Percentiles rank a stretch among this genome's conserved stretches.
Conservation (phyloP, 352 stramenopile genomes). For the Pythium sp. region DNA sequence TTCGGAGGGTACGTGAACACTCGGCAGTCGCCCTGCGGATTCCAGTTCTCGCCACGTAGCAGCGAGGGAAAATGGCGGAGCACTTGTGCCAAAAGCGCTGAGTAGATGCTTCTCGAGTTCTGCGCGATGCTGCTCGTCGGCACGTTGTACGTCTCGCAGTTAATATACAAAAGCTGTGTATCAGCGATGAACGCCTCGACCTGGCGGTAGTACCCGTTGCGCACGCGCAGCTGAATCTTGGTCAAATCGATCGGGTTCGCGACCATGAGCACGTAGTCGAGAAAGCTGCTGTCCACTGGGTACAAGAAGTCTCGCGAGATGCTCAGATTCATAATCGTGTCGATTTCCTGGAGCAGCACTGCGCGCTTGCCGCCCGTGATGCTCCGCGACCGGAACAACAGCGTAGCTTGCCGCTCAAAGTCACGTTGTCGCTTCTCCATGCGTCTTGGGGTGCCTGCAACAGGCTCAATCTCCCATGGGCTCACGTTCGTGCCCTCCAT, state of each 20-base stretch:
- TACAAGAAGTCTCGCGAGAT: constrained; percentile 81
- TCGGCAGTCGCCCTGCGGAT: constrained; percentile 19
- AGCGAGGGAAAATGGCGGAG: constrained; percentile 63
- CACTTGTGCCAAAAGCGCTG: constrained; percentile 51
- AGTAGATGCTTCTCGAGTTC: constrained; percentile 71
- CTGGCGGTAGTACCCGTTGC: constrained; percentile 77
- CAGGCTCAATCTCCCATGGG: constrained; percentile 78
- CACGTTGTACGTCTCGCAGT: constrained; percentile 88
- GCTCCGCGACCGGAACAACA: constrained; percentile 47
- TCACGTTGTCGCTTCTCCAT: constrained; percentile 44
- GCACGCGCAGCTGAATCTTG: constrained; percentile 69
- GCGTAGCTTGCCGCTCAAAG: constrained; percentile 28
- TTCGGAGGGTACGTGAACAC: constrained; percentile 48
- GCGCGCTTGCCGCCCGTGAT: constrained; percentile 49
- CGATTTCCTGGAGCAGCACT: constrained; percentile 50
- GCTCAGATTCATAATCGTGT: constrained; percentile 60
- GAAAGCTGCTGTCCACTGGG: constrained; percentile 67
- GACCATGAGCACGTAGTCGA: constrained; percentile 80
- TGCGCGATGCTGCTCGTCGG: constrained; percentile 75
- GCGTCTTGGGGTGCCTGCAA: constrained; percentile 26
- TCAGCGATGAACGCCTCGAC: constrained; percentile 80
- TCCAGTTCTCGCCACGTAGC: constrained; percentile 26
- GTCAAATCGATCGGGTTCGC: constrained; percentile 84
- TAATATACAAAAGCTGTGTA: constrained; percentile 61
- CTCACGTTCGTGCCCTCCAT: constrained; percentile 65